Base-by-base conservation (phyloP, 2,329 filamentous ascomycete species). In the Bertia moriformis region DNA sequence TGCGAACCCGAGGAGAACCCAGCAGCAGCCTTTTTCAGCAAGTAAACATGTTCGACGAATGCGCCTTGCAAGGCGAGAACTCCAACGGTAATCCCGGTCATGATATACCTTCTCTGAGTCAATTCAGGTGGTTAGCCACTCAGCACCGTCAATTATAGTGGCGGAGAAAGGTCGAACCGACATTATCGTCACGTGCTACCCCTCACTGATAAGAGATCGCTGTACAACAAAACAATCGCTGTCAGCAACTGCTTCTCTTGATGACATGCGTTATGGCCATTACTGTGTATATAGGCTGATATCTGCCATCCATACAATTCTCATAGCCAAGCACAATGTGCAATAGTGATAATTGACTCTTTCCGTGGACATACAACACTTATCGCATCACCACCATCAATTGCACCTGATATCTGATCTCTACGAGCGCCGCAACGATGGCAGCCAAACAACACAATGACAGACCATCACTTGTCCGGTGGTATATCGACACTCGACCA, bases 401-500 rank as follows among this genome's bases (percentile, higher is more conserved):
- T n/a, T n/a, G n/a, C n/a, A n/a, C n/a, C n/a, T n/a, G n/a, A n/a
- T n/a, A n/a, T n/a, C n/a, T n/a, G n/a, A n/a, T n/a, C n/a, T n/a
- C n/a, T n/a, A n/a, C n/a, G n/a, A n/a, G n/a, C 24, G 10, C 24
- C 24, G 24, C 10, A 29, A 29, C 10, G 24, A 29, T 29, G 24
- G 24, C 10, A 10, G 10, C 10, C n/a, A 29, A 10, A 29, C 24
- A 29, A 29, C 10, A 29, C n/a, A n/a, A 29, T 10, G n/a, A n/a
- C 24, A 29, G n/a, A 29, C 10, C 24, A 29, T 29, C 10, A 10
- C 24, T 29, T 29, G 15, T 18, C 18, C 50, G 62, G 44, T 64
- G 58, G 59, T 65, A 65, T 44, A 59, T 64, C 38, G 61, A 65
- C 42, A 58, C 56, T 20, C 54, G 61, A 14, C 42, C 43, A 3